Evolutionary conservation across 1,284 basidiomycete species (phyloP), one percentile per base, ranked within the genome.

Genomic region (Pascua guehoae): DNA sequence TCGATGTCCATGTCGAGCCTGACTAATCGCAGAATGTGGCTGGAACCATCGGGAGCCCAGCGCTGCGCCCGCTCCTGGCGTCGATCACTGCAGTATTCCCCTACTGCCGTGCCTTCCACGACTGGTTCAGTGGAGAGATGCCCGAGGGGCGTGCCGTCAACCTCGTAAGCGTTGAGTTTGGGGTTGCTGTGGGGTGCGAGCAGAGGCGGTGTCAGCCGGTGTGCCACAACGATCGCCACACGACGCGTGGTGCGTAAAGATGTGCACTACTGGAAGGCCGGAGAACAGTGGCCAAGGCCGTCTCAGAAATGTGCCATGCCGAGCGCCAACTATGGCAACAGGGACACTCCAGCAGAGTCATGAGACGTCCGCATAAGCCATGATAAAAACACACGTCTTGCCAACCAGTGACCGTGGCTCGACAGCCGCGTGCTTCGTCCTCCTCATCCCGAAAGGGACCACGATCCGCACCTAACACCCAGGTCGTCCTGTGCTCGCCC

Each of bases 21-120:
- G 24, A 41, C 49, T 60, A 43, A 58, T 45, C 24, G 46, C 54
- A 87, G 86, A 88, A 89, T 69, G 83, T 86, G 71, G 91, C 85
- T 4, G 92, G 91, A 12, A 73, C 80, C 47, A 71, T 88, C 14
- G 78, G 77, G 39, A 87, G 86, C 4, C 77, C 83, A 47, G 80
- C 89, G 0, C 83, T 87, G 0, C 82, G 80, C 53, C 81, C 87
- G 24, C 81, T 95, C 41, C 71, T 88, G 8, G 75, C 81, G 24
- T 95, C 92, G 0, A 73, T 96, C 3, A 74, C 74, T 79, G 62
- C 80, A 71, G 66, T 83, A 69, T 93, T 95, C 72, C 80, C 80
- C 1, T 81, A 84, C 64, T 96, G 92, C 70, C 84, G 90, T 17
- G 86, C 82, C 1, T 91, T 93, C 79, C 85, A 88, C 62, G 92